Conservation (phyloP, 495 filamentous ascomycete species). For the Darksidea phi region DNA sequence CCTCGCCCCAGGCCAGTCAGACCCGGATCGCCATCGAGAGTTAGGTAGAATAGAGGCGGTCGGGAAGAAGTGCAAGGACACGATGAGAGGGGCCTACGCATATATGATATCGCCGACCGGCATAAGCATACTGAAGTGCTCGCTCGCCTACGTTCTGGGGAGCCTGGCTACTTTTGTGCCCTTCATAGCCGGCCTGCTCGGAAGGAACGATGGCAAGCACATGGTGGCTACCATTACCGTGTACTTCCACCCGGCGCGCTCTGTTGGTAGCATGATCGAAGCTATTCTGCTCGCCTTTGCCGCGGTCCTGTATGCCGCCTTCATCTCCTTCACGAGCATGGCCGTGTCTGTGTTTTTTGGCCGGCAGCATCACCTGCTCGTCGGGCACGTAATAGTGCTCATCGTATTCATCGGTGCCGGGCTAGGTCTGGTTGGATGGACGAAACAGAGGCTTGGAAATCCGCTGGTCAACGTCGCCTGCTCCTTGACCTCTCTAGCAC, state of each 20-base stretch:
- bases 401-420: slow-evolving; percentile 86
- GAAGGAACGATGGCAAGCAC: slow-evolving; percentile 91
- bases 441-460: slow-evolving; percentile 81
- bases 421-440: slow-evolving; percentile 87
- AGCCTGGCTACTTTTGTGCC: slow-evolving; percentile 85
- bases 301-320: slow-evolving; percentile 79
- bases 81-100: slow-evolving; percentile 28
- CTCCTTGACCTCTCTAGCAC: slow-evolving; percentile 83
- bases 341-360: slow-evolving; percentile 75
- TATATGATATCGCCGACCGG: slow-evolving; percentile 60
- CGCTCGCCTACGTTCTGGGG: slow-evolving; percentile 84
- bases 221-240: slow-evolving; percentile 90
- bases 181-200: slow-evolving; percentile 68
- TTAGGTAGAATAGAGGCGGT: slow-evolving; percentile 3
- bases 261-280: slow-evolving; percentile 86
- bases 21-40: slow-evolving; percentile 15
- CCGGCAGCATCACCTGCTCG: slow-evolving; percentile 57
- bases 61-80: slow-evolving; percentile 13
- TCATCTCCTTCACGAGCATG: slow-evolving; percentile 85
- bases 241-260: slow-evolving; percentile 94
- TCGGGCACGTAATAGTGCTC: slow-evolving; percentile 81
- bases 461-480: slow-evolving; percentile 89
- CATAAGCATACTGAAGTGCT: slow-evolving; percentile 84
- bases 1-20: slow-evolving; percentile 32
- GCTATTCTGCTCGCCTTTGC: slow-evolving; percentile 78